Base-by-base conservation (phyloP, 441 rosid genomes). In the Viola pubescens region DNA sequence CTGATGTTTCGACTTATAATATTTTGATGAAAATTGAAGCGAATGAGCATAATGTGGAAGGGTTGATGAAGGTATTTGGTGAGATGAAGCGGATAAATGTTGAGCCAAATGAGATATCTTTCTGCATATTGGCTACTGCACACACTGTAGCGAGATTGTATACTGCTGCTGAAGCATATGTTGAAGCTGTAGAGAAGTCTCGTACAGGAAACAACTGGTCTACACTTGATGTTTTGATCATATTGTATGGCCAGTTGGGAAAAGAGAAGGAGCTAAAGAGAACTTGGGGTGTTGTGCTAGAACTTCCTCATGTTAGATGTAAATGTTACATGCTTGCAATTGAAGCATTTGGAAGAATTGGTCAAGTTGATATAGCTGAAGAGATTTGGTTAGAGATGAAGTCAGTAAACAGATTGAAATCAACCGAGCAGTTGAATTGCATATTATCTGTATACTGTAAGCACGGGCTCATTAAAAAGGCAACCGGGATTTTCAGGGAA, bases 11-110 rank as follows among this genome's bases (percentile, higher is more conserved):
- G 0, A 91, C 97, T 6, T 91, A 80, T 59, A 84, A 89, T 62
- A 87, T 89, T 72, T 77, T 89, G 68, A 85, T 91, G 95, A 91
- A 91, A 75, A 85, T 87, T 16, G 95, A 85, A 76, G 91, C 91
- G 9, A 89, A 83, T 70, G 95, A 87, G 42, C 95, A 85, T 57
- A 85, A 84, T 56, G 69, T 85, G 4, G 97, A 83, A 9, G 86
- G 89, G 12, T 70, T 89, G 68, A 41, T 77, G 9, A 87, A 82
- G 66, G 84, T 79, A 52, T 89, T 75, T 39, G 43, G 73, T 26
- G 72, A 77, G 44, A 91, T 89, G 98, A 80, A 77, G 80, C 72
- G 62, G 68, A 76, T 58, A 11, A 57, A 70, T 46, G 85, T 84
- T 66, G 83, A 89, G 78, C 94, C 91, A 0, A 83, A 81, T 65